Percentiles rank a stretch among this genome's conserved stretches.
These are phyloP conservation scores for Trichomonas tenax DNA, from an alignment of 208 protist species.

Conservation along the genomic window DNA sequence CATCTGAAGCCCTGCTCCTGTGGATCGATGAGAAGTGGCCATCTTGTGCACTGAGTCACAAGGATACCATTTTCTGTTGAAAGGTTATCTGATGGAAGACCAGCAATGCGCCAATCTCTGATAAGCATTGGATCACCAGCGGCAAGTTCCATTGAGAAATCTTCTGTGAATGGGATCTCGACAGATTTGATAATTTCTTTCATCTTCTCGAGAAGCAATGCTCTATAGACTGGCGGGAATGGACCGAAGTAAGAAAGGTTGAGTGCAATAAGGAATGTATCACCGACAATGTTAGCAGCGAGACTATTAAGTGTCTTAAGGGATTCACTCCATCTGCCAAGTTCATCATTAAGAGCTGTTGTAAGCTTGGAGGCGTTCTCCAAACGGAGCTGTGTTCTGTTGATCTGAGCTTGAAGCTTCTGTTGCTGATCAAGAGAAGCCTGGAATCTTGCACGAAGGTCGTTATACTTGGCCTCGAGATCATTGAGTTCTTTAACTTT, in stretches of 20 bases:
- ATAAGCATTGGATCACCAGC: constrained; percentile 75
- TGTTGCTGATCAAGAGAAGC: not conserved
- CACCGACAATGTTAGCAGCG: constrained; percentile 61
- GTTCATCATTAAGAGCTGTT: constrained; percentile 37
- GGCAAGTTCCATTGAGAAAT: constrained; percentile 56
- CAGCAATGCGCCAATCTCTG: constrained; percentile 78
- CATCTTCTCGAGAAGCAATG: constrained; percentile 58
- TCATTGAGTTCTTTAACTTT: constrained; percentile 67
- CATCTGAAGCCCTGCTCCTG: constrained; percentile 43
- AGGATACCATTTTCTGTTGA: constrained; percentile 80
- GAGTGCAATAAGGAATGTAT: constrained; percentile 76
- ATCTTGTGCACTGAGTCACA: constrained; percentile 31
- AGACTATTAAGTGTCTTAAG: constrained; percentile 23
- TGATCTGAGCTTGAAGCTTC: not conserved
- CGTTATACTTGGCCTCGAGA: constrained; percentile 48
- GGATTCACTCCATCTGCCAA: not conserved
- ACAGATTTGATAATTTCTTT: constrained; percentile 43
- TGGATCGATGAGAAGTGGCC: constrained; percentile 46
- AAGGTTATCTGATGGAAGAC: constrained; percentile 73
- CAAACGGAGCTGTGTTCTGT: constrained; percentile 34
- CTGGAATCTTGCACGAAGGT: constrained; percentile 38
- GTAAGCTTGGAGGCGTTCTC: constrained; percentile 78
- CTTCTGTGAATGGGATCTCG: constrained; percentile 46
- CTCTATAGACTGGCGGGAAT: constrained; percentile 71
- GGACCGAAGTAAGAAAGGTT: constrained; percentile 74